Evolutionary conservation across 805 yeast species (phyloP), one percentile per base, ranked within the genome.

Genomic region (Limtongia smithiae): DNA sequence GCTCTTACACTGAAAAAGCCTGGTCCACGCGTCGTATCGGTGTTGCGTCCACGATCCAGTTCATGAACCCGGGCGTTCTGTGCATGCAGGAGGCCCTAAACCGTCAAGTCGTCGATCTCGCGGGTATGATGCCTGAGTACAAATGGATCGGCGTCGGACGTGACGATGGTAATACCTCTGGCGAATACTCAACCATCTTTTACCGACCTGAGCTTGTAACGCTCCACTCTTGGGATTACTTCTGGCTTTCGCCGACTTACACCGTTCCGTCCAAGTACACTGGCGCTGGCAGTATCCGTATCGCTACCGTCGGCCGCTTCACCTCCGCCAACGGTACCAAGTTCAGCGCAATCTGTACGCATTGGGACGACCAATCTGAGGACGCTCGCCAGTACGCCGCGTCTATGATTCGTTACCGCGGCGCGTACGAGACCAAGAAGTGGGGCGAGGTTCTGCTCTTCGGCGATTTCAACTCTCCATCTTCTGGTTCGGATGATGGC

Each of bases 291-390:
- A 22, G 32, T n/a, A 15, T 7, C 17, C 37, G 48, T 12, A 33
- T 38, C 31, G 43, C 20, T 12, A 44, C 42, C 24, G 12, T 37
- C 24, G 48, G 37, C 3, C 27, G 17, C 25, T 31, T 44, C 37
- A 39, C 37, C 22, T 20, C 7, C 9, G 37, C 37, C 12, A 17
- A 14, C 3, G 24, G 33, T 15, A 25, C 4, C 14, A 8, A 42
- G 3, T 11, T 44, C 12, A 33, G 33, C 15, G 44, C 25, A 2
- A 37, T 44, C 20, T 37, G 43, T 27, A 44, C 48, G 14, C 48
- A 44, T 37, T 44, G 48, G 48, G 48, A 44, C 33, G 48, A 44
- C 37, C 8, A 32, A 27, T 44, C 48, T 22, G 48, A 44, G 22
- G 48, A 24, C 15, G 37, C 36, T 31, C 48, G 48, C 17, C 30